phyloP scores from a whole-genome alignment of 2,329 filamentous ascomycete genomes.

The Fusarium metavorans region DNA sequence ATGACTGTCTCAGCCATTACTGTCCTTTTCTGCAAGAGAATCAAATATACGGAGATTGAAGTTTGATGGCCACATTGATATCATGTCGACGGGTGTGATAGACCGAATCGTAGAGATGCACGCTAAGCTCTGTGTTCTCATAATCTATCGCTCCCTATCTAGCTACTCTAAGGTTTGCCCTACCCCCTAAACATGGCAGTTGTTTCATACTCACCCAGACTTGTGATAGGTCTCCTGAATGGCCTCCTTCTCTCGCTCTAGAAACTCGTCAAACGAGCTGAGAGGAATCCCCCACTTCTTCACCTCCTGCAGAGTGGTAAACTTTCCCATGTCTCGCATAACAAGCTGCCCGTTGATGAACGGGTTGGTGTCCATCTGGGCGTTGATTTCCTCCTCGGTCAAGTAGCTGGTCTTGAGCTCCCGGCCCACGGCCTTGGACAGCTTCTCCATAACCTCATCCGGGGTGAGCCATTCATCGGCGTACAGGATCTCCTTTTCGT shows the following conservation, averaged over 20 bases:
- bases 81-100: not conserved
- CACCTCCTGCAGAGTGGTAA: slow-evolving; percentile 52
- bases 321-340: slow-evolving; percentile 50
- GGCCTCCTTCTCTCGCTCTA: slow-evolving; percentile 53
- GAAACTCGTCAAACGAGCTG: slow-evolving; percentile 57
- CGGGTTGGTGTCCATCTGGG: slow-evolving; percentile 50
- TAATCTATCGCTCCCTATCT: not conserved
- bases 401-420: slow-evolving; percentile 53
- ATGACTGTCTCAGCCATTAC: not conserved
- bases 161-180: not conserved
- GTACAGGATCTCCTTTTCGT: slow-evolving; percentile 54
- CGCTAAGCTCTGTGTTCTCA: not conserved
- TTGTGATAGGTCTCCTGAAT: slow-evolving; percentile 47
- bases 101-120: not conserved
- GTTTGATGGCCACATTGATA: not conserved
- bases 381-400: slow-evolving; percentile 55
- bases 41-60: not conserved
- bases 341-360: slow-evolving; percentile 54
- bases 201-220: not conserved
- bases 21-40: not conserved
- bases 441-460: slow-evolving; percentile 50
- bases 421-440: slow-evolving; percentile 51
- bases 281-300: slow-evolving; percentile 55
- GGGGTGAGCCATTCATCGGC: slow-evolving; percentile 55
- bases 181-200: not conserved